Evolutionary conservation across 352 stramenopile genomes (phyloP).

Genomic region (Globisporangium spinosum): DNA sequence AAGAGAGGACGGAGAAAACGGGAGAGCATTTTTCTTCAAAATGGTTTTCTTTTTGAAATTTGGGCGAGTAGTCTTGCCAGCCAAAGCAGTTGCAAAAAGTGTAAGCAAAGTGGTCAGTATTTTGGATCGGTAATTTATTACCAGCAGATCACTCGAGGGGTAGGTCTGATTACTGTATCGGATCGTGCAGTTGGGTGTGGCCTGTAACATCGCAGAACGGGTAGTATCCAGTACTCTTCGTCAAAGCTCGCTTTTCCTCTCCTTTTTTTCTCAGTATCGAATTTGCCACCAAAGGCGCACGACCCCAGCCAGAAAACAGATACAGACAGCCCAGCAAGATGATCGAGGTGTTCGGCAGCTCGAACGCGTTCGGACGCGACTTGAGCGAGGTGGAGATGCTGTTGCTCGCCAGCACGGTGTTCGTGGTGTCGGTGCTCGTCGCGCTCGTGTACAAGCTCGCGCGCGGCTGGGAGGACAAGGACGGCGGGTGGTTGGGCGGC

Average conservation of each 20-base stretch:
- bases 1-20: background rate
- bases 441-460: slow-evolving; percentile 75
- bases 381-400: slow-evolving; percentile 70
- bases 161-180: slow-evolving; percentile 3
- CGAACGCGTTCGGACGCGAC: slow-evolving; percentile 68
- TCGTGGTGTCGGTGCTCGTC: slow-evolving; percentile 68
- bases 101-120: background rate
- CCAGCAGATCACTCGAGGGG: background rate
- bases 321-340: slow-evolving; percentile 22
- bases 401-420: slow-evolving; percentile 59
- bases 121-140: background rate
- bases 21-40: background rate
- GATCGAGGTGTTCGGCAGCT: slow-evolving; percentile 69
- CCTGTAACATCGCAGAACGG: background rate
- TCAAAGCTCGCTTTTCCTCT: background rate
- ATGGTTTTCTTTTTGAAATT: too few species aligned
- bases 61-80: background rate
- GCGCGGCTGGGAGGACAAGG: slow-evolving; percentile 62
- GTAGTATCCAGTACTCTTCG: background rate
- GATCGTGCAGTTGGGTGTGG: background rate
- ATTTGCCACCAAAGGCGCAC: slow-evolving; percentile 3
- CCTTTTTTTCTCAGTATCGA: slow-evolving; percentile 9
- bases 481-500: slow-evolving; percentile 19
- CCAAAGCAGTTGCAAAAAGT: background rate
- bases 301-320: background rate